These are phyloP conservation scores for Botrytis medusae DNA, from an alignment of 2,329 filamentous ascomycete species.

Conservation along the genomic window DNA sequence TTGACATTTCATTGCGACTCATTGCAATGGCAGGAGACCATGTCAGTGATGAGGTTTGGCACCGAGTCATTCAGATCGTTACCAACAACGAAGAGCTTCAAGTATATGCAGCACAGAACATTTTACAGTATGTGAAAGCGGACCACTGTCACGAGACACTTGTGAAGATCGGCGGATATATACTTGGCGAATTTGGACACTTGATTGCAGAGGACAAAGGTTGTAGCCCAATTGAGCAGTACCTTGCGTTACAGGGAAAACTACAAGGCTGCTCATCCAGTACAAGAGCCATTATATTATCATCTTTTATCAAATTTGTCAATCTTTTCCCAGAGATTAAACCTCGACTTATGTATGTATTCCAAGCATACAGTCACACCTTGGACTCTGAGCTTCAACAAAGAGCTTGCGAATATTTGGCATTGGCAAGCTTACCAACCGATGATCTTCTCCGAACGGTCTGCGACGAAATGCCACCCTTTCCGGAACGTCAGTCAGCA, in stretches of 20 bases:
- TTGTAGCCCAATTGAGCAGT: constrained; percentile 96
- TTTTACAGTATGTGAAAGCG: constrained; percentile 85
- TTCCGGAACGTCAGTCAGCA: constrained; percentile 90
- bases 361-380: constrained; percentile 89
- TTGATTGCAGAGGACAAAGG: constrained; percentile 88
- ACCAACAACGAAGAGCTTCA: constrained; percentile 99
- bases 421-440: constrained; percentile 78
- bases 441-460: constrained; percentile 92
- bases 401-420: constrained; percentile 90
- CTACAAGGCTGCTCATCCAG: constrained; percentile 84
- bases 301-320: constrained; percentile 95
- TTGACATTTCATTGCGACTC: constrained; percentile 91
- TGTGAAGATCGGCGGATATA: constrained; percentile 95
- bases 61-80: constrained; percentile 96
- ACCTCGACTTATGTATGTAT: constrained; percentile 86
- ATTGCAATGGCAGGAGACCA: constrained; percentile 97
- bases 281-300: constrained; percentile 90
- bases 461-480: constrained; percentile 98
- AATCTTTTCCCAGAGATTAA: constrained; percentile 99
- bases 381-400: constrained; percentile 95
- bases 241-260: constrained; percentile 87
- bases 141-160: constrained; percentile 95
- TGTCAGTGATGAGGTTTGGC: constrained; percentile 98
- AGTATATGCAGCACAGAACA: constrained; percentile 92
- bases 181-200: constrained; percentile 95